Evolutionary conservation across 73 alveolate genomes (phyloP).

Genomic region (Paramecium tetraurelia): DNA sequence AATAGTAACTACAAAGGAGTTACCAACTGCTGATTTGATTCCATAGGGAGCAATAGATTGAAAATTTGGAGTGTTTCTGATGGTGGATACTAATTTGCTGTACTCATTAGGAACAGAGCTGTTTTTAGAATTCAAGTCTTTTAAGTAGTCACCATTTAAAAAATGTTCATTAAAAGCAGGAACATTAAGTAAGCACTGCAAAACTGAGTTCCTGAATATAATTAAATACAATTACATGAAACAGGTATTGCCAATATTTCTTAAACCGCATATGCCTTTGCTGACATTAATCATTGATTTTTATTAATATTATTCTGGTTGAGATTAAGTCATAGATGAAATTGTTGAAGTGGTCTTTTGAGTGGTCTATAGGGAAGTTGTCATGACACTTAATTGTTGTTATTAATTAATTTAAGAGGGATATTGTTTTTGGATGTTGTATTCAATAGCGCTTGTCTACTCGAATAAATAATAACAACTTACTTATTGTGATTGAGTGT

Average conservation of each 20-base stretch:
- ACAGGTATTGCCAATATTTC: slow-evolving; percentile 84
- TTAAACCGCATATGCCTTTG: slow-evolving; percentile 65
- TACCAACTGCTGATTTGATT: slow-evolving; percentile 53
- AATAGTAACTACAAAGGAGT: neutral
- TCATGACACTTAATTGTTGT: neutral
- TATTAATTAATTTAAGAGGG: neutral
- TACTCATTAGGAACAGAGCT: slow-evolving; percentile 56
- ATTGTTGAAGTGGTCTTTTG: neutral
- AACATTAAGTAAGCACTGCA: slow-evolving; percentile 86
- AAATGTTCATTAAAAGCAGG: slow-evolving; percentile 90
- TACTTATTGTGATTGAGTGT: neutral
- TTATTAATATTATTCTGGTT: neutral
- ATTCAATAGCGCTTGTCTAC: neutral
- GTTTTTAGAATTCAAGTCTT: neutral
- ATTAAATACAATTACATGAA: slow-evolving; percentile 61
- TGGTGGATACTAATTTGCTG: slow-evolving; percentile 37
- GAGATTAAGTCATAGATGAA: neutral
- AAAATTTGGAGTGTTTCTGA: slow-evolving; percentile 50
- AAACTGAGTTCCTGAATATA: slow-evolving; percentile 76
- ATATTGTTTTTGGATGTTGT: neutral
- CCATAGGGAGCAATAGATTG: slow-evolving; percentile 59
- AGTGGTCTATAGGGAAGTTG: neutral
- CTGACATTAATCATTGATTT: neutral
- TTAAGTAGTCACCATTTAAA: slow-evolving; percentile 5
- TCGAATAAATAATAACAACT: neutral